A percentile compares a stretch with the other conserved stretches of the same genome.
Conservation (phyloP, 2,329 filamentous ascomycete species). For the Fusarium temperatum region DNA sequence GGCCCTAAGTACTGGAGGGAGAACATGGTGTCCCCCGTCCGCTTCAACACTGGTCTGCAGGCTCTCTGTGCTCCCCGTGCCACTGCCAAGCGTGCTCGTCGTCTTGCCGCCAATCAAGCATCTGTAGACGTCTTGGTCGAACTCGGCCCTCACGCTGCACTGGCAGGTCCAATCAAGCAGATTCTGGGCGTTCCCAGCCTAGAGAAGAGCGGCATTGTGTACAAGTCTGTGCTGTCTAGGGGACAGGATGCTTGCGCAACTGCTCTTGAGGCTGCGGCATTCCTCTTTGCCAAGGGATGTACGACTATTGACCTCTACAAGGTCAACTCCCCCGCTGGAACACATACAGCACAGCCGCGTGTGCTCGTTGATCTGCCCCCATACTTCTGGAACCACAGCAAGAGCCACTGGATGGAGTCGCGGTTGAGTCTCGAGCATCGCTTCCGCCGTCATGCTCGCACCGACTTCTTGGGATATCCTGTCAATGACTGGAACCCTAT, state of each 20-base stretch:
- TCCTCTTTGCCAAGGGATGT: not conserved
- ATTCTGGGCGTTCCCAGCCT: not conserved
- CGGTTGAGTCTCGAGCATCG: not conserved
- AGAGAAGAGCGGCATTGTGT: not conserved
- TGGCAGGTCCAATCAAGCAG: not conserved
- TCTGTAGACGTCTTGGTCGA: not conserved
- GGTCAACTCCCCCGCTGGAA: not conserved
- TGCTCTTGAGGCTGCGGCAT: not conserved
- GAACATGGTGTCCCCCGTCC: not conserved
- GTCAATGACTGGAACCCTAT: not conserved
- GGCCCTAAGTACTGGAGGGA: not conserved
- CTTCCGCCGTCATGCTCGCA: not conserved
- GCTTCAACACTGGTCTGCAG: not conserved
- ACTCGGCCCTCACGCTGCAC: not conserved
- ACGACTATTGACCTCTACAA: not conserved
- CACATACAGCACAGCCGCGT: not conserved
- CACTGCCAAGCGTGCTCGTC: not conserved
- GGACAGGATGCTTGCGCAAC: not conserved
- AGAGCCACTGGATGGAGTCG: not conserved
- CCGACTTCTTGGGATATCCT: not conserved
- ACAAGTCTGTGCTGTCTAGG: not conserved
- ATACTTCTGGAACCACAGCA: not conserved
- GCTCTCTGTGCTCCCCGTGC: not conserved
- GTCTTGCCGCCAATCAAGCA: not conserved
- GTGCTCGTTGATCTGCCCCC: not conserved